Percentiles rank a stretch among this genome's conserved stretches.
Evolutionary conservation across 2,329 filamentous ascomycete genomes (phyloP).

Genomic region (Aureobasidium sp.): DNA sequence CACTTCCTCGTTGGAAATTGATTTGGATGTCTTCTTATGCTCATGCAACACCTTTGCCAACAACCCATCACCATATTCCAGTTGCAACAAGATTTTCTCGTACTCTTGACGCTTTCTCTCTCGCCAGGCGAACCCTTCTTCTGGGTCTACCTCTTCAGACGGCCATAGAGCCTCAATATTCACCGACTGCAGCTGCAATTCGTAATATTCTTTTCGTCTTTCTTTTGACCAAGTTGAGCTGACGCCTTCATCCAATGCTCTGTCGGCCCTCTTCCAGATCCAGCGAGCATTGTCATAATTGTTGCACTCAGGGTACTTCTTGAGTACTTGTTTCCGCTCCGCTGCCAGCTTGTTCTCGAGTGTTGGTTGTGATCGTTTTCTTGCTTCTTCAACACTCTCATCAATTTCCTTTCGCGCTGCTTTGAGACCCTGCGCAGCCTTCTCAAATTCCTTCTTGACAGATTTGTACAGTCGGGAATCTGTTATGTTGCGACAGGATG

Average conservation of each 20-base stretch:
- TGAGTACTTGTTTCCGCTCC: neutral
- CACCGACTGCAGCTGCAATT: neutral
- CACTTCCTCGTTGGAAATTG: too few species aligned
- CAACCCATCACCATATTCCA: neutral
- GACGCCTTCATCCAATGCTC: neutral
- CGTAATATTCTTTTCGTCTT: neutral
- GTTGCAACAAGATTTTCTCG: neutral
- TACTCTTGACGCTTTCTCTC: neutral
- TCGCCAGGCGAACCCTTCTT: neutral
- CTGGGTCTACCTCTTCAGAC: neutral
- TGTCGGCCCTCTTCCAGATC: neutral
- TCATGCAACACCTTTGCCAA: neutral
- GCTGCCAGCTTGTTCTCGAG: neutral
- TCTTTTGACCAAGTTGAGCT: neutral
- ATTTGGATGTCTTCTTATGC: neutral
- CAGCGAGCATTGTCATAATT: neutral
- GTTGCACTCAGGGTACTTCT: neutral
- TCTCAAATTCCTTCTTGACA: too few species aligned
- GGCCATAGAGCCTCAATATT: neutral
- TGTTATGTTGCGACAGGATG: neutral
- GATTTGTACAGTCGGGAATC: neutral
- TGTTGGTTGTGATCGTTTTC: neutral
- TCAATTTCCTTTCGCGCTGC: neutral
- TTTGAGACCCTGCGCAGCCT: neutral
- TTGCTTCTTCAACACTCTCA: neutral